These are phyloP conservation scores for Pseudocercospora fuligena DNA, from an alignment of 2,329 filamentous ascomycete genomes.

Conservation along the genomic window DNA sequence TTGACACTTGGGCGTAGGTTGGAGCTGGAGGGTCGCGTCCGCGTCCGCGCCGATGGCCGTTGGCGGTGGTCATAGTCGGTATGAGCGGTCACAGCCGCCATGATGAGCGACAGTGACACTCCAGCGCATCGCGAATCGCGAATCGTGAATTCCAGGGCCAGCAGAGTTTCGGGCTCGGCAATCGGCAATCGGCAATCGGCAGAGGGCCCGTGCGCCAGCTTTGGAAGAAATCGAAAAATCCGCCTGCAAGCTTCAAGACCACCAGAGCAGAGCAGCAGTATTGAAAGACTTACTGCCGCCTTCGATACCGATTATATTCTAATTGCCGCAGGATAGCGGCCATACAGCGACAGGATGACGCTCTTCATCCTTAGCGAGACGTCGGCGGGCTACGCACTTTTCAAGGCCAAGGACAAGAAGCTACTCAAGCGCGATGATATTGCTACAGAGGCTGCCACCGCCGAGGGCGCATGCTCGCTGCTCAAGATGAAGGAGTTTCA, in stretches of 20 bases:
- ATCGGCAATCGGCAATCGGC: neutral
- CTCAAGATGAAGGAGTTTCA: conserved; percentile 96
- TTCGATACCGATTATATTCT: conserved; percentile 12
- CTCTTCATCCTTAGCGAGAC: conserved; percentile 90
- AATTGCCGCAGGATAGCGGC: conserved; percentile 26
- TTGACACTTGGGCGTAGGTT: conserved; percentile 13
- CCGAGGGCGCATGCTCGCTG: conserved; percentile 86
- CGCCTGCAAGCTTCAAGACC: neutral
- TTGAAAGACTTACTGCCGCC: conserved; percentile 9
- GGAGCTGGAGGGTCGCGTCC: conserved; percentile 27
- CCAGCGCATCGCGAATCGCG: neutral
- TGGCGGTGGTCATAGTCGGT: conserved; percentile 28
- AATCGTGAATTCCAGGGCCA: neutral
- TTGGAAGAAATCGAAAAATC: neutral
- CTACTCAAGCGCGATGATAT: conserved; percentile 86
- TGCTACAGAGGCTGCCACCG: conserved; percentile 72
- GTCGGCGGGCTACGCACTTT: conserved; percentile 94
- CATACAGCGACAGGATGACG: conserved; percentile 45
- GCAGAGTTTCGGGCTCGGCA: neutral
- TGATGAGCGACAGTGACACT: neutral
- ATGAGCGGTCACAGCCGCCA: neutral
- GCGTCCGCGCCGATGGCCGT: conserved; percentile 23
- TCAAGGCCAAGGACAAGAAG: conserved; percentile 99
- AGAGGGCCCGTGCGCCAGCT: neutral
- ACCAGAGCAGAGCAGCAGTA: neutral